Evolutionary conservation across 192 early-diverging fungal species (phyloP), one percentile per base, ranked within the genome.

Genomic region (Obelidium mucronatum): DNA sequence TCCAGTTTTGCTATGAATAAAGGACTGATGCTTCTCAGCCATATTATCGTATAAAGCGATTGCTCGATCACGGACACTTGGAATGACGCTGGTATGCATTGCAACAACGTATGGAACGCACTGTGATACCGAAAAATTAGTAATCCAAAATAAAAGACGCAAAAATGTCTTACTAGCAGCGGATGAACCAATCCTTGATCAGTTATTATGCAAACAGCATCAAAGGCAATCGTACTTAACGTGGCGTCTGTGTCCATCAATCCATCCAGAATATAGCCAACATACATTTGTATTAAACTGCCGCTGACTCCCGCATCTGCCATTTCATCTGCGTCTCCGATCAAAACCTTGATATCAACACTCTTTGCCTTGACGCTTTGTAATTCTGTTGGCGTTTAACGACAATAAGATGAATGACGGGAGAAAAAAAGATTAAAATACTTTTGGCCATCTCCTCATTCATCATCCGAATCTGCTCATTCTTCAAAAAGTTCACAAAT

Each of bases 161-260:
- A n/a, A n/a, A n/a, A n/a, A n/a, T n/a, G n/a, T n/a, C n/a, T 72
- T 73, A 92, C 91, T 69, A 90, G 80, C 17, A 94, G 84, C 4
- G 97, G 97, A 79, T 97, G 95, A 11, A 92, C 94, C 26, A 97
- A 82, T 0, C 96, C 96, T 75, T 97, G 95, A 64, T 93, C 90
- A n/a, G 96, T 78, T 34, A 96, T 93, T n/a, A 92, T 83, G 5
- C 84, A 83, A 4, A 97, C 84, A 0, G 95, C 92, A 60, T 96
- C 92, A 68, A 97, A 93, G 6, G 94, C 91, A 0, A 86, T 81
- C 8, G 77, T 78, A 33, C 91, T 89, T n/a, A 98, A 81, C n/a
- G 80, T 35, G 2, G 74, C 62, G 40, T 91, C 83, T 26, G 65
- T 73, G 40, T 78, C 74, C 40, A 97, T 83, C 26, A 93, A 87